Conservation (phyloP, 176 grass and related monocot genomes). For the Cenchrus purpureus region DNA sequence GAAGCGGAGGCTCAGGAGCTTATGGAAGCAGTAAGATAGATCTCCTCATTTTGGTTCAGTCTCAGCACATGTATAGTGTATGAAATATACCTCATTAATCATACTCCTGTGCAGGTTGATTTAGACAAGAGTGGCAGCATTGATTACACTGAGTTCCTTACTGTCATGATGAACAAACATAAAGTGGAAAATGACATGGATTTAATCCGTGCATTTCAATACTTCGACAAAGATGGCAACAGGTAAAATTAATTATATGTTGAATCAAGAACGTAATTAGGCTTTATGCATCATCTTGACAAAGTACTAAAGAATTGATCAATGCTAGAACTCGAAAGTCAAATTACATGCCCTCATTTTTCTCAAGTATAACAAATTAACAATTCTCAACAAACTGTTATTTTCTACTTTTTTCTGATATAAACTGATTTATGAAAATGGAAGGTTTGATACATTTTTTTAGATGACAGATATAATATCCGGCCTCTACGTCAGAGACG, state of each 20-base stretch:
- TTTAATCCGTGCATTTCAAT: slow-evolving; percentile 62
- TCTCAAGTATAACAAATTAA: background rate
- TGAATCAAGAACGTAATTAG: slow-evolving; percentile 13
- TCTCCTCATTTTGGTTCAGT: background rate
- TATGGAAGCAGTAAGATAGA: slow-evolving; percentile 73
- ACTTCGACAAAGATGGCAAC: slow-evolving; percentile 81
- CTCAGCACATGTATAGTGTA: background rate
- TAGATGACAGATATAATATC: too few relatives aligned
- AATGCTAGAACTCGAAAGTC: background rate
- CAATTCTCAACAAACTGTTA: background rate
- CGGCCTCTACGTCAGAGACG: too few relatives aligned
- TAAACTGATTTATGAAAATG: slow-evolving; percentile 1
- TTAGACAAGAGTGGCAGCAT: slow-evolving; percentile 84
- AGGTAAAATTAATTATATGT: slow-evolving; percentile 49
- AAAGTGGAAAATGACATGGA: slow-evolving; percentile 75
- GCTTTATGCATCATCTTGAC: background rate
- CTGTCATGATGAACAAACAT: slow-evolving; percentile 80
- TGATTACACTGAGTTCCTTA: slow-evolving; percentile 76
- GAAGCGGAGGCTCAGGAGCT: slow-evolving; percentile 71
- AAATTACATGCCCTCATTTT: background rate
- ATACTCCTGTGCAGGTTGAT: slow-evolving; percentile 59
- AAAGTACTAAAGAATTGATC: background rate
- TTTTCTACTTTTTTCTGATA: slow-evolving; percentile 6
- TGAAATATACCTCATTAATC: slow-evolving; percentile 16
- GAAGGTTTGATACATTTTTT: background rate